Evolutionary conservation across 345 rosid genomes (phyloP).

Genomic region (Salix exigua): DNA sequence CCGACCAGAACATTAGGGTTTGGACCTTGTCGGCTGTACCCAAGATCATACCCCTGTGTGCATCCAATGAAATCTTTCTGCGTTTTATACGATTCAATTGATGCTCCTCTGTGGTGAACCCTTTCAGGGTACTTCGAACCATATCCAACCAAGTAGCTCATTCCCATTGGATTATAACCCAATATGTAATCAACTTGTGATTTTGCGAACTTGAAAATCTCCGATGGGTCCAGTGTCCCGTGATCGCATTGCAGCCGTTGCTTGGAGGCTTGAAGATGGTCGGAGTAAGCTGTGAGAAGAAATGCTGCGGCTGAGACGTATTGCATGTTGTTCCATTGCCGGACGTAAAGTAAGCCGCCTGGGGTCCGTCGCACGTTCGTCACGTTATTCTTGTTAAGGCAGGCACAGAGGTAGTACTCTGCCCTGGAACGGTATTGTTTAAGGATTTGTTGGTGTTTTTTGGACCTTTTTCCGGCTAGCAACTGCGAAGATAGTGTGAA

Average conservation of each 20-base stretch:
- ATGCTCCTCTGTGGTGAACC: constrained; percentile 95
- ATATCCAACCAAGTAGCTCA: constrained; percentile 79
- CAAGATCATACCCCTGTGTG: constrained; percentile 73
- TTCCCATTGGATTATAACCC: constrained; percentile 77
- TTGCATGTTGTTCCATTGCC: constrained; percentile 98
- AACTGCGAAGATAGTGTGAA: constrained; percentile 34
- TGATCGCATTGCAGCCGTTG: constrained; percentile 42
- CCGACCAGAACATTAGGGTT: constrained; percentile 52
- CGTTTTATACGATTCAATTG: constrained; percentile 62
- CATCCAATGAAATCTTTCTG: constrained; percentile 87
- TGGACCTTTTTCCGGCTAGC: constrained; percentile 44
- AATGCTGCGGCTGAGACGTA: constrained; percentile 77
- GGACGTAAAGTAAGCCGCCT: constrained; percentile 66
- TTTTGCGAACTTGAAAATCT: constrained; percentile 53
- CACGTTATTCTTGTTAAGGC: constrained; percentile 58
- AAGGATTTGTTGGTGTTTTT: constrained; percentile 35
- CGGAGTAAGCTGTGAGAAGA: constrained; percentile 73
- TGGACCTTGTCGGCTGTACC: constrained; percentile 32
- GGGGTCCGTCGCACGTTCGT: constrained; percentile 64
- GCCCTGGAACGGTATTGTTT: constrained; percentile 66
- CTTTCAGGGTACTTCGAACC: constrained; percentile 62
- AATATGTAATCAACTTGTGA: constrained; percentile 83
- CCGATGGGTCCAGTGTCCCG: constrained; percentile 38
- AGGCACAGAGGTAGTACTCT: constrained; percentile 74
- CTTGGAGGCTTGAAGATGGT: constrained; percentile 40